A percentile compares a stretch with the other conserved stretches of the same genome.
These are phyloP conservation scores for Musa schizocarpa DNA, from an alignment of 176 grass and related monocot genomes.

Conservation along the genomic window DNA sequence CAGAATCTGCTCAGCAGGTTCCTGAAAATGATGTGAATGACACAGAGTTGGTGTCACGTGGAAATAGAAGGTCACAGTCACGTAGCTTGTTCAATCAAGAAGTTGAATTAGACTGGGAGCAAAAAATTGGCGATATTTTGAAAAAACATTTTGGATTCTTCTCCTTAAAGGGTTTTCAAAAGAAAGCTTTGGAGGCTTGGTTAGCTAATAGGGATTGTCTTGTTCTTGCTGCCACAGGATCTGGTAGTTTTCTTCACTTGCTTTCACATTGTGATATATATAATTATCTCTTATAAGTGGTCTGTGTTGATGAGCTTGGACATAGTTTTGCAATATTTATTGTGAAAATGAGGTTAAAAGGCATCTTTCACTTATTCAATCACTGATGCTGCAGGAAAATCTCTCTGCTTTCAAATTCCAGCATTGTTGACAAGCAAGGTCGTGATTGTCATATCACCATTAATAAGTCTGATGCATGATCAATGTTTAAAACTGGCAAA, in stretches of 20 bases:
- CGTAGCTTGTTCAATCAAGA: conserved; percentile 2
- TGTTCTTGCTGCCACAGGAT: conserved; percentile 87
- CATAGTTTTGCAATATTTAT: conserved; percentile 6
- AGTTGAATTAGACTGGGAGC: conserved; percentile 11
- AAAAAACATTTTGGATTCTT: conserved; percentile 64
- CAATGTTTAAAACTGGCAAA: conserved; percentile 85
- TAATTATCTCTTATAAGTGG: neutral
- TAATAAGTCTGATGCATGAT: conserved; percentile 99
- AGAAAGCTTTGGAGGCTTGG: conserved; percentile 79
- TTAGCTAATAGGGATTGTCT: conserved; percentile 56
- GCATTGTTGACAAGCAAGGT: conserved; percentile 69
- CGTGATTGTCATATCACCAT: conserved; percentile 81
- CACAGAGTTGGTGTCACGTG: neutral
- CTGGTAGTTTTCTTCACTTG: conserved; percentile 32
- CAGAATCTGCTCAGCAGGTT: conserved; percentile 6
- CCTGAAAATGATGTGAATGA: neutral
- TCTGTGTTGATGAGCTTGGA: neutral
- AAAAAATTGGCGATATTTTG: conserved; percentile 37
- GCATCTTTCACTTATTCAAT: conserved; percentile 11
- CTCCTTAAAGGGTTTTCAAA: conserved; percentile 67
- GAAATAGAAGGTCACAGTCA: conserved; percentile 4
- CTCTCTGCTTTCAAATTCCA: conserved; percentile 89
- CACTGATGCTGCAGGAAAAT: conserved; percentile 55
- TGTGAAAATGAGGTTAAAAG: conserved; percentile 4
- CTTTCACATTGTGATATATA: neutral